phyloP scores from a whole-genome alignment of 352 stramenopile species.

The Phytophthora sp. region DNA sequence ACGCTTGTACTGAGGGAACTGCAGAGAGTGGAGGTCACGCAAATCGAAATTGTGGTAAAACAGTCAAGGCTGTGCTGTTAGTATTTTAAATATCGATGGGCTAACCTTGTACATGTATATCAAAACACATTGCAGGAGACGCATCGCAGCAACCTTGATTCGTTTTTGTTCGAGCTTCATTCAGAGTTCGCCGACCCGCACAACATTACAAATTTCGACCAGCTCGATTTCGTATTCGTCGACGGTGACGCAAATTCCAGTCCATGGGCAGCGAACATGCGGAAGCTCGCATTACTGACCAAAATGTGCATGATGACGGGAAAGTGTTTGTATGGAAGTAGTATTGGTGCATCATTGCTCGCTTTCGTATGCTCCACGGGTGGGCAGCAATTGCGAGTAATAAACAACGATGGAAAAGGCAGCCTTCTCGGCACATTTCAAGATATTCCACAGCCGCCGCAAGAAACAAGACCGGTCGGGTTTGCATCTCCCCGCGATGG shows the following conservation, averaged over 20 bases:
- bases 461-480: conserved; percentile 12
- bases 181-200: conserved; percentile 67
- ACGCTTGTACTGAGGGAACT: conserved; percentile 55
- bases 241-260: conserved; percentile 67
- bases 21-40: conserved; percentile 67
- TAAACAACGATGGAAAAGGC: conserved; percentile 71
- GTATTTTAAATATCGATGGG: not conserved
- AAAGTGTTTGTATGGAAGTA: conserved; percentile 78
- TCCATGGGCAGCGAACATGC: conserved; percentile 66
- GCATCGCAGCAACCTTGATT: conserved; percentile 63
- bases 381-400: conserved; percentile 58
- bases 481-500: conserved; percentile 21
- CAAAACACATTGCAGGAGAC: conserved; percentile 55
- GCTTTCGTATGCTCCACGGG: conserved; percentile 78
- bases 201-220: conserved; percentile 81
- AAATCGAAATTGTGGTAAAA: conserved; percentile 62
- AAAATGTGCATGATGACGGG: conserved; percentile 92
- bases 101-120: not conserved
- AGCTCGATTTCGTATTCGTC: conserved; percentile 83
- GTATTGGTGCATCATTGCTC: conserved; percentile 62
- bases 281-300: conserved; percentile 63
- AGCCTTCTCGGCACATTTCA: conserved; percentile 50
- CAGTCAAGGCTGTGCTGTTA: not conserved
- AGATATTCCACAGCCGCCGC: conserved; percentile 42
- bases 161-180: conserved; percentile 81